Percentiles rank a stretch among this genome's conserved stretches.
These are phyloP conservation scores for Lignosus rhinocerotis DNA, from an alignment of 1,284 basidiomycete genomes.

Conservation along the genomic window DNA sequence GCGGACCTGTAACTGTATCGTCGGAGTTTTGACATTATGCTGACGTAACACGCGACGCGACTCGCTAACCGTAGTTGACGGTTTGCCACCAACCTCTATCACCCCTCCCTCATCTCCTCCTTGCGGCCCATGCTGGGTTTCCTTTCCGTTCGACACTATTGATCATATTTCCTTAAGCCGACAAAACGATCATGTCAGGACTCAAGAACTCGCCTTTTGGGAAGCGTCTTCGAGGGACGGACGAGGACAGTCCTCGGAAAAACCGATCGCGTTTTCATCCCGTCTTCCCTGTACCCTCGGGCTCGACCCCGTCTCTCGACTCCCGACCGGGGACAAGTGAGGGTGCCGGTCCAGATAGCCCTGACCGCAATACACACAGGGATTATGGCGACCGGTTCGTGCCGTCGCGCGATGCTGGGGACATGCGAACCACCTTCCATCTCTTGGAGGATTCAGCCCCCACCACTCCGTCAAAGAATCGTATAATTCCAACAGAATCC, in stretches of 20 bases:
- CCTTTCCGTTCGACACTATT: conserved; percentile 20
- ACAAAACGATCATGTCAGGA: conserved; percentile 53
- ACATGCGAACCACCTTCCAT: conserved; percentile 76
- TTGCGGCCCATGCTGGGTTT: conserved; percentile 27
- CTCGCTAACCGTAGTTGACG: conserved; percentile 10
- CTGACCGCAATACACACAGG: conserved; percentile 40
- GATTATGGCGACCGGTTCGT: conserved; percentile 81
- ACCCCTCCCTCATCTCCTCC: conserved; percentile 10
- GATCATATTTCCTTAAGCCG: conserved; percentile 15
- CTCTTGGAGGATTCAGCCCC: conserved; percentile 69
- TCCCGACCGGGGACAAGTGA: conserved; percentile 56
- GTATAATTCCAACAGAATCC: conserved; percentile 75
- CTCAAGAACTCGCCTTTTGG: conserved; percentile 81
- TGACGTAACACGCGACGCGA: conserved; percentile 33
- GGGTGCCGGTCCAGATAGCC: conserved; percentile 58
- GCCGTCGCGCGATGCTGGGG: conserved; percentile 67
- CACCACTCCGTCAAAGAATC: conserved; percentile 66
- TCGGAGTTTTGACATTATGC: conserved; percentile 9
- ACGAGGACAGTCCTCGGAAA: conserved; percentile 53
- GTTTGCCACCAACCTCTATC: conserved; percentile 22
- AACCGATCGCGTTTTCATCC: conserved; percentile 54
- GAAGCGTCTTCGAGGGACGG: conserved; percentile 67
- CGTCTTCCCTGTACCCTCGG: conserved; percentile 48
- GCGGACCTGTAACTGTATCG: background rate
- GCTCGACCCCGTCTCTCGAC: conserved; percentile 56